Base-by-base conservation (phyloP, 2,329 filamentous ascomycete species). In the Ophiostoma ulmi region DNA sequence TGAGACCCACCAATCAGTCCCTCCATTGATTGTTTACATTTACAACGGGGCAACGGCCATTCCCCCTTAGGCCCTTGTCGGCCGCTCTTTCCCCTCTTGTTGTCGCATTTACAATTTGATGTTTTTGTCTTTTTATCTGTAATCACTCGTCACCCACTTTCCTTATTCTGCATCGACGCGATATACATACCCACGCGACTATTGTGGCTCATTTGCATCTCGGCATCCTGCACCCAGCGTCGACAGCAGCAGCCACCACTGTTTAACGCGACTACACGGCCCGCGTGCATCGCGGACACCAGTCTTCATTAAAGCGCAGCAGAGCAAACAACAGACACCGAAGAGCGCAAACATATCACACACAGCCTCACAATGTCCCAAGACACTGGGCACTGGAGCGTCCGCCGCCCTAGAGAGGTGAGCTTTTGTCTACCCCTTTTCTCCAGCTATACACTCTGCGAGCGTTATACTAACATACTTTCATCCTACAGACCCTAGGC, bases 361-460 rank as follows among this genome's bases (percentile, higher is more conserved):
- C 11, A 66, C 58, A 31, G 22, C 68, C 48, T 14, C 36, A 14
- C 44, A 77, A 96, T 96, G 93, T 92, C 92, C 82, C 92, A 95
- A 82, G 92, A 96, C 77, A 88, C 89, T 73, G 91, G 91, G 77
- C 84, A 95, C 78, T 97, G 94, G 86, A 97, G 93, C 78, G 92
- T 96, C 79, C 93, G 93, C 81, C 90, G 94, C 78, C 91, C 92
- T 75, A 88, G 94, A 85, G 94, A 97, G 86, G 93, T 96, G 85
- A 80, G 71, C 71, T 70, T 69, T 11, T 20, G 10, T 26, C 70
- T 69, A 58, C 39, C 73, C 52, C 67, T 64, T 52, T 48, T 13
- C 2, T 38, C 20, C 3, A n/a, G 5, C 20, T n/a, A 10, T 17
- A 44, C 55, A 70, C 44, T 7, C 44, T 48, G 17, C 10, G 38